Evolutionary conservation across 2,329 filamentous ascomycete species (phyloP).

Genomic region (Penicillium sclerotigenum): DNA sequence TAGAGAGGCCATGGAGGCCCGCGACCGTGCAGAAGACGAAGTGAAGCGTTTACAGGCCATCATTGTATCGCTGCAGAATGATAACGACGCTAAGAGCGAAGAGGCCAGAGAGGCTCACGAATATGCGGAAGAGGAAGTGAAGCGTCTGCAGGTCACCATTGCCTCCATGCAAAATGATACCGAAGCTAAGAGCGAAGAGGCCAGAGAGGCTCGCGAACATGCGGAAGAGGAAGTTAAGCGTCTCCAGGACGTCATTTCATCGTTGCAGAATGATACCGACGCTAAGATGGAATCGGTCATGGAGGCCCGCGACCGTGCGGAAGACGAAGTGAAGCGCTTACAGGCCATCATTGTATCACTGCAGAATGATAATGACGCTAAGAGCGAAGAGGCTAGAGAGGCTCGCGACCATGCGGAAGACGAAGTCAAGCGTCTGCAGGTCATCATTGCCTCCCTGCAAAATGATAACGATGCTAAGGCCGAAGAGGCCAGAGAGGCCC

Average conservation of each 20-base stretch:
- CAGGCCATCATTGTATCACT: constrained; percentile 14
- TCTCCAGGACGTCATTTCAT: constrained; percentile 11
- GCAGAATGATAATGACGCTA: not conserved
- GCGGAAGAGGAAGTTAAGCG: constrained; percentile 15
- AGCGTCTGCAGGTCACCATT: not conserved
- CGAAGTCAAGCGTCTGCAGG: constrained; percentile 2
- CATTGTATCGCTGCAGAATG: not conserved
- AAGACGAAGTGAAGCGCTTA: constrained; percentile 27
- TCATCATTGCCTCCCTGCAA: not conserved
- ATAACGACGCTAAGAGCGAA: not conserved
- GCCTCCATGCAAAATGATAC: not conserved
- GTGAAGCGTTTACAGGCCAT: not conserved
- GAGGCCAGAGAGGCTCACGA: not conserved
- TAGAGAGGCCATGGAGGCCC: not conserved
- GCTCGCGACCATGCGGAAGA: not conserved
- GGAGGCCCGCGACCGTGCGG: constrained; percentile 18
- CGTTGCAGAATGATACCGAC: constrained; percentile 16
- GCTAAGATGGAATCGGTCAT: constrained; percentile 15
- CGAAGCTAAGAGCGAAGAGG: not conserved
- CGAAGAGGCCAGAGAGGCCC: constrained; percentile 7
- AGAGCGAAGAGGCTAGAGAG: not conserved
- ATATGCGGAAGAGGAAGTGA: not conserved
- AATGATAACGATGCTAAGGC: not conserved
- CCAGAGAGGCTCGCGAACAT: constrained; percentile 6
- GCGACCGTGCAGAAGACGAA: not conserved